Conservation (phyloP, 345 rosid species). For the Citrus cavaleriei region DNA sequence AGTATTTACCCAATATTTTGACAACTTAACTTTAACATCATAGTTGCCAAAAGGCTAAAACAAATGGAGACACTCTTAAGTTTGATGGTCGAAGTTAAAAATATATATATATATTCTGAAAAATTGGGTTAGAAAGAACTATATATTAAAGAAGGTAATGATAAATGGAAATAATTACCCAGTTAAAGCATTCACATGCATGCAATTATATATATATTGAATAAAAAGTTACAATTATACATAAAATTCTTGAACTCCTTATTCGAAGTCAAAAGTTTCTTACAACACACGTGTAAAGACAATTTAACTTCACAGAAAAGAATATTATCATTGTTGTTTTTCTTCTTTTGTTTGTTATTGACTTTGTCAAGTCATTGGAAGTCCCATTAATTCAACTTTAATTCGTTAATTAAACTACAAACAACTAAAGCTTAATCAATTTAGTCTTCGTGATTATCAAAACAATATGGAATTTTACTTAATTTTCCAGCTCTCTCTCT, state of each 20-base stretch:
- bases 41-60: neutral
- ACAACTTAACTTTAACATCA: too few species aligned
- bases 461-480: constrained; percentile 37
- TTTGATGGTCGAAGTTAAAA: neutral
- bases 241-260: neutral
- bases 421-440: neutral
- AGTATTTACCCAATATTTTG: too few species aligned
- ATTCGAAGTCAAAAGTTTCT: neutral
- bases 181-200: neutral
- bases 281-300: constrained; percentile 6
- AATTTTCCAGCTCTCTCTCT: constrained; percentile 11
- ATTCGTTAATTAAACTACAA: neutral
- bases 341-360: constrained; percentile 1
- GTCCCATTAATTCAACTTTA: neutral
- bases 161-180: neutral
- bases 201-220: neutral
- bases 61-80: neutral
- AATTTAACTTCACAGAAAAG: neutral
- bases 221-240: neutral
- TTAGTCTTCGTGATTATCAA: neutral
- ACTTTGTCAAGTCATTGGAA: constrained; percentile 1
- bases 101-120: too few species aligned
- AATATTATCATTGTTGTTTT: neutral
- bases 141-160: neutral
- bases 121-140: neutral